Evolutionary conservation across 257 asterid genomes (phyloP), one percentile per base, ranked within the genome.

Genomic region (Ophiorrhiza pumila): DNA sequence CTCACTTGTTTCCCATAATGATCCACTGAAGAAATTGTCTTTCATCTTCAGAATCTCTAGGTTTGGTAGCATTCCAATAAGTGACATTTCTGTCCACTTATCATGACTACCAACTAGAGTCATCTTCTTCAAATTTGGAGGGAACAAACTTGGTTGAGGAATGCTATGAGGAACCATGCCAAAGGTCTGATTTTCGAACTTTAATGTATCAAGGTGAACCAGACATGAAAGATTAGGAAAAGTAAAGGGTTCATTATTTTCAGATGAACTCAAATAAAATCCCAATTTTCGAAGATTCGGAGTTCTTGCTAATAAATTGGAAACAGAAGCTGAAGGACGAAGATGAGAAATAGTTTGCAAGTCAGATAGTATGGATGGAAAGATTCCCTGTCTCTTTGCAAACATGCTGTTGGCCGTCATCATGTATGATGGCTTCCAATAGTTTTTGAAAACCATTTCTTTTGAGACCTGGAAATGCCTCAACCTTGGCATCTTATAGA

Each of bases 31-130:
- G 64, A 41, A 31, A 18, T 23, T 45, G 42, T 22, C 7, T 18
- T 62, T 41, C n/a, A 71, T 64, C 65, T 71, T 71, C 22, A 58
- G 43, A 46, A 58, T 29, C 37, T 71, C 46, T 18, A 71, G 68
- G 53, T 42, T 58, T 4, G 68, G 68, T n/a, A 71, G 55, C 56
- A 23, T 23, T 0, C 45, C n/a, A n/a, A 71, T 34, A 59, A 32
- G 29, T 58, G 68, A 22, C 46, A 71, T 71, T 32, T 58, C 45
- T 58, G 42, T 46, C 56, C 75, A 43, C 6, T 46, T 8, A 42
- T 56, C 27, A n/a, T 65, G 67, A 34, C 58, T 43, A 17, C 46
- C 58, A 2, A 39, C 12, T 58, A 71, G 37, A 17, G 68, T 71
- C 62, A 70, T 23, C 55, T 29, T 55, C 23, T 56, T 70, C 47